Evolutionary conservation across 2,329 filamentous ascomycete genomes (phyloP), one percentile per base, ranked within the genome.

Genomic region (Metarhizium album): DNA sequence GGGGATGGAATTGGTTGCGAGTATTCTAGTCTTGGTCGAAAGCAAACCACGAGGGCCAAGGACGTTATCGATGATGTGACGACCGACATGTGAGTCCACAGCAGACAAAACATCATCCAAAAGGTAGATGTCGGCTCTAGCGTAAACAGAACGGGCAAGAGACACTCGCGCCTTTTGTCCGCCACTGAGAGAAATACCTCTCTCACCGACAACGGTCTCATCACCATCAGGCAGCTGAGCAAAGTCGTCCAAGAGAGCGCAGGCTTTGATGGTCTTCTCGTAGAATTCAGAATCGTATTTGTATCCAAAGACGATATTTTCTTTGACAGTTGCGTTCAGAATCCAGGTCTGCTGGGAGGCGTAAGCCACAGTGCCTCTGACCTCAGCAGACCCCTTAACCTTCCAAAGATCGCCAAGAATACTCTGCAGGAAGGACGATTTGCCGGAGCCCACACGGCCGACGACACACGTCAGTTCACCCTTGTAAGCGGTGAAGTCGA

Each of bases 291-390:
- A 84, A 67, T 98, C 91, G 74, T 87, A 96, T 45, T 88, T 84
- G 69, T 98, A 90, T 2, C 93, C 93, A 62, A 98, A 98, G 4
- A 96, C 76, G 59, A 98, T 95, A 64, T 98, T 98, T 64, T 98
- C 93, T 60, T 90, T 88, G 51, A 98, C 90, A 29, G 87, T 95
- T 8, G 93, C 93, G 64, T 98, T 98, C 83, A 97, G 91, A 48
- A 98, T 87, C 93, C 94, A 98, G 20, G 90, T 75, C 61, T 87
- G 83, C 66, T 98, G 94, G 16, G 90, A 87, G 52, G 95, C 93
- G 65, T 97, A 98, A 1, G 93, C 93, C 40, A 89, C 80, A 27
- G 78, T 81, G 45, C 93, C 94, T 58, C 87, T 83, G 9, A 98
- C 76, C 50, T 86, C 76, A 3, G 96, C 91, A 55, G 87, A 78